These are phyloP conservation scores for Physcomitrellopsis africana DNA, from an alignment of 225 moss, liverwort and hornwort genomes.

Conservation along the genomic window DNA sequence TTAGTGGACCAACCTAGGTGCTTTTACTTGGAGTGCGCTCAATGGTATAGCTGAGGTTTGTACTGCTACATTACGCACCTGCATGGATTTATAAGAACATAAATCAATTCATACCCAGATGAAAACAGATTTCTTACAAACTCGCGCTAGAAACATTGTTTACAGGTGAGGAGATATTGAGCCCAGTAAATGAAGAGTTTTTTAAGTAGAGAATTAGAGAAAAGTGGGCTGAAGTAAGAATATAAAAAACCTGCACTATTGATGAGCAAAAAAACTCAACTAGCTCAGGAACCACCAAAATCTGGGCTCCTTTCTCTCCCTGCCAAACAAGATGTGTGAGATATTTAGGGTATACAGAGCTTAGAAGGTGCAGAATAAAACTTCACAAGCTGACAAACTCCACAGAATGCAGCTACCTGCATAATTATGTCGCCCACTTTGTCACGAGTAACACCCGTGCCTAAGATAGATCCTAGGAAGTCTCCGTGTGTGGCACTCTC, in stretches of 20 bases:
- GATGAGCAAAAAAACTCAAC: constrained; percentile 78
- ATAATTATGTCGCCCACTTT: constrained; percentile 95
- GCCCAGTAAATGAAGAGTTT: neutral
- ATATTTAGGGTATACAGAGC: constrained; percentile 8
- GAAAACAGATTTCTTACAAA: neutral
- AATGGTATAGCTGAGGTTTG: constrained; percentile 77
- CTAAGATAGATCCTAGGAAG: constrained; percentile 87
- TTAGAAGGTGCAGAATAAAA: neutral
- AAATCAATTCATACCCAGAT: constrained; percentile 4
- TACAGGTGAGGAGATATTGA: neutral
- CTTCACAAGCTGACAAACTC: neutral
- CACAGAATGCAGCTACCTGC: constrained; percentile 56
- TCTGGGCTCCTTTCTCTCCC: constrained; percentile 87
- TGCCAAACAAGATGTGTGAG: constrained; percentile 27
- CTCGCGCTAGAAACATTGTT: neutral
- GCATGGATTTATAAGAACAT: constrained; percentile 8
- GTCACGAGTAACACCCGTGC: constrained; percentile 86
- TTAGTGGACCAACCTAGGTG: constrained; percentile 55
- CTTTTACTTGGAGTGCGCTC: constrained; percentile 77
- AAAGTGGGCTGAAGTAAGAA: neutral
- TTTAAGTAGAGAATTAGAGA: neutral
- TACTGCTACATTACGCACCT: constrained; percentile 84
- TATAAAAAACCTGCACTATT: constrained; percentile 69
- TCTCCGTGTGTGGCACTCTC: constrained; percentile 86
- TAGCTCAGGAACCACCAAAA: constrained; percentile 91